A percentile compares a stretch with the other conserved stretches of the same genome.
Conservation (phyloP, 495 filamentous ascomycete genomes). For the Copromyces sp. region DNA sequence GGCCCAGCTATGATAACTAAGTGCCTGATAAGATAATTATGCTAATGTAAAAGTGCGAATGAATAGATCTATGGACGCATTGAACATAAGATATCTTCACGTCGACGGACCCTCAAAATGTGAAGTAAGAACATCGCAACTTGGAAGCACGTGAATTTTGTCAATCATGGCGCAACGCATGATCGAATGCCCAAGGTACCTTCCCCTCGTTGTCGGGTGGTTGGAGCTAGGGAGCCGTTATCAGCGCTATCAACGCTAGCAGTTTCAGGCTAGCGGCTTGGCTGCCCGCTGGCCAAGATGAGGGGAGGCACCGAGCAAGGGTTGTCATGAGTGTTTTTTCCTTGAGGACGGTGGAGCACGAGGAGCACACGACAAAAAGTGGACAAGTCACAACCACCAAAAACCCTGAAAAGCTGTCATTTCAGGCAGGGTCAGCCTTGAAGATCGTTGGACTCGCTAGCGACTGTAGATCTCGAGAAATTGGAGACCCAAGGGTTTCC, state of each 20-base stretch:
- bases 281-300: not conserved
- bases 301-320: not conserved
- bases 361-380: not conserved
- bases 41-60: not conserved
- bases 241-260: not conserved
- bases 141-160: not conserved
- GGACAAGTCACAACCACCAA: not conserved
- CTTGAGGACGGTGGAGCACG: not conserved
- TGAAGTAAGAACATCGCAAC: not conserved
- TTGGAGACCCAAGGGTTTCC: not conserved
- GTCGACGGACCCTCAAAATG: not conserved
- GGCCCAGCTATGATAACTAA: not conserved
- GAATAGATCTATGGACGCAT: not conserved
- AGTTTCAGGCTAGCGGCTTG: not conserved
- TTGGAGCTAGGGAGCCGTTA: not conserved
- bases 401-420: not conserved
- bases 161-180: not conserved
- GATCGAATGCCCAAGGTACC: not conserved
- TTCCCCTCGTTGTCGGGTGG: not conserved
- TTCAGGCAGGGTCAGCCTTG: not conserved
- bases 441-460: not conserved
- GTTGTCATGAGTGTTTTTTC: not conserved
- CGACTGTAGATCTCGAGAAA: not conserved
- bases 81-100: not conserved
- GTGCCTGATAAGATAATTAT: no score